Base-by-base conservation (phyloP, 2,329 filamentous ascomycete genomes). In the Phialemoniopsis sp. region DNA sequence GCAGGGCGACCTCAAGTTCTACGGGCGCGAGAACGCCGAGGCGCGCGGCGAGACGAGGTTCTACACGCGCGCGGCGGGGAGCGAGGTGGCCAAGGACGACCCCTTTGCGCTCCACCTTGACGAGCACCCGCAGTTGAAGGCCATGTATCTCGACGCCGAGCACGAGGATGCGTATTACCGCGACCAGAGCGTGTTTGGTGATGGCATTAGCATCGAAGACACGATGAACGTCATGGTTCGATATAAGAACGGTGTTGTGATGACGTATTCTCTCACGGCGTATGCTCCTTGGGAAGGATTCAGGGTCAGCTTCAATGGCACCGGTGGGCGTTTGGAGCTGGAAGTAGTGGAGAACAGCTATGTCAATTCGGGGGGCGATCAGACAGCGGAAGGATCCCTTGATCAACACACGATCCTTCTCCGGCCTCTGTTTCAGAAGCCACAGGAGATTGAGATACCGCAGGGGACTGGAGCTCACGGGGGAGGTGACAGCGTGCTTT, bases 231-330 rank as follows among this genome's bases (percentile, higher is more conserved):
- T 82, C 17, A 62, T 82, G 34, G 73, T 82, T 16, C 62, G 69
- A 37, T 82, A 82, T 50, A 60, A 64, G 14, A 76, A 67, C 37
- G 73, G 76, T 3, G 76, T 75, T 0, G 69, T 76, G 18, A 57
- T 82, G 53, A 80, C 78, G 1, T 82, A 82, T 49, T 77, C 66
- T 16, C 58, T 78, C 10, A 76, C 72, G 2, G 78, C 78, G 0
- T 82, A 82, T 41, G 75, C 78, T 4, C 79, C 79, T 0, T 81
- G 76, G 76, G 76, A 80, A 44, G 76, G 76, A 0, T 78, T 78
- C 57, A 64, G 74, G 1, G 72, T 76, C 12, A 70, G 60, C 42
- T 77, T 80, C 53, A 80, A 78, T 48, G 76, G 78, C 4, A 81
- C 70, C 0, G 70, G 69, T 5, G 78, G 79, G 0, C 60, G 78